Evolutionary conservation across 257 asterid species (phyloP), one percentile per base, ranked within the genome.

Genomic region (Echites panduratus): DNA sequence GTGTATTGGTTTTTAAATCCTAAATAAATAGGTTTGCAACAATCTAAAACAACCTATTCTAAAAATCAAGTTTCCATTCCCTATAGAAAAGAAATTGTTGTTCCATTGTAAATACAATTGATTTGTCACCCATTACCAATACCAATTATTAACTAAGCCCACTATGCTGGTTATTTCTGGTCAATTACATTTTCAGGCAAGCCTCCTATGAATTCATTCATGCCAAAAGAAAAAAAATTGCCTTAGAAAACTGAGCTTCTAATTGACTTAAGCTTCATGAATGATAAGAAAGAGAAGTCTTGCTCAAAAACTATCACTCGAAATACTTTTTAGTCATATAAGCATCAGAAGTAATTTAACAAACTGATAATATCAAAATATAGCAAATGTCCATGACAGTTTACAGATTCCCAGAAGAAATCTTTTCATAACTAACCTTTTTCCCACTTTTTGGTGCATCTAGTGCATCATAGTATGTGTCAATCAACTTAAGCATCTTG

Each of bases 401-500:
- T 32, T 4, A 38, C 0, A 63, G 43, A 35, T 63, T 11, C 26
- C 4, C 27, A 8, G 27, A 63, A 38, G 47, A 19, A 32, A 54
- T 66, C 17, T 49, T 26, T 19, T 22, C 41, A 17, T 22, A 63
- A 72, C 68, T 70, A 17, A 90, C 96, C 98, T 77, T 88, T 76
- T 88, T 87, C 57, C 98, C 98, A 82, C 86, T 92, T 81, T 92
- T 90, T 1, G 98, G 94, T 48, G 98, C 96, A 74, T 92, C 98
- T 75, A 92, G 48, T 40, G 98, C 96, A n/a, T 92, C 96, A 53
- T 92, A 92, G 77, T 92, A 92, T 72, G 84, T 79, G 79, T 92
- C 93, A 24, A 85, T 76, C 81, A 92, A 80, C 50, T 77, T 70
- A 13, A 82, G 73, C 79, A 92, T 84, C 65, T 81, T 85, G 49